phyloP scores from a whole-genome alignment of 2,329 filamentous ascomycete genomes.

The Colletotrichum sojae region DNA sequence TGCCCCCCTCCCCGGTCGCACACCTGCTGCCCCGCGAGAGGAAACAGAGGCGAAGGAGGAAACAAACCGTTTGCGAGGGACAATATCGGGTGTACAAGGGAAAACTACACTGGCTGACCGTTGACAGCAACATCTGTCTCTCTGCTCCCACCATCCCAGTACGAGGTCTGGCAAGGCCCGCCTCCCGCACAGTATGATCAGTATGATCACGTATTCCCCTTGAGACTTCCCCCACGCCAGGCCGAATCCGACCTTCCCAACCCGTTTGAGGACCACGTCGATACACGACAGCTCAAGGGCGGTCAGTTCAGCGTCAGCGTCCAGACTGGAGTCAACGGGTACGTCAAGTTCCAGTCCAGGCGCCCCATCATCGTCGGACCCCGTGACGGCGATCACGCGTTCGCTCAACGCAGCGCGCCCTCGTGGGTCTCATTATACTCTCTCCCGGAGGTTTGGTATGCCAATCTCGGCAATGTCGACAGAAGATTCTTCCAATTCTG shows the following conservation, averaged over 20 bases:
- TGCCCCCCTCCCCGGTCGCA: background rate
- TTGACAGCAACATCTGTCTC: background rate
- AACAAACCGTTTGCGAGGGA: background rate
- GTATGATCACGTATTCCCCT: background rate
- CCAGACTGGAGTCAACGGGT: slow-evolving; percentile 35
- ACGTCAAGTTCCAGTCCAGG: slow-evolving; percentile 36
- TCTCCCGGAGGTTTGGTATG: slow-evolving; percentile 10
- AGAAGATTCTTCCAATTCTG: slow-evolving; percentile 34
- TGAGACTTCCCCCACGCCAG: background rate
- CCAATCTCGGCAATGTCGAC: slow-evolving; percentile 16
- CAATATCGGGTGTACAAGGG: background rate
- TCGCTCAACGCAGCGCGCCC: background rate
- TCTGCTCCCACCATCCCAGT: background rate
- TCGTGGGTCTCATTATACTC: background rate
- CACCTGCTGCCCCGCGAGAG: background rate
- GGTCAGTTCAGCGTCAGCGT: slow-evolving; percentile 8
- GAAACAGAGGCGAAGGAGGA: background rate
- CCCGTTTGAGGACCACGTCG: slow-evolving; percentile 38
- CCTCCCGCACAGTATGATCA: background rate
- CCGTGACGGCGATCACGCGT: background rate
- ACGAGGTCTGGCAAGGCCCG: background rate
- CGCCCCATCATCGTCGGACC: background rate
- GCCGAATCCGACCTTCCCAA: slow-evolving; percentile 16
- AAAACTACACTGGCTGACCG: background rate
- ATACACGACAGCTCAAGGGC: slow-evolving; percentile 15